phyloP scores from a whole-genome alignment of 2,329 filamentous ascomycete genomes.

The Keithomyces neogunnii region DNA sequence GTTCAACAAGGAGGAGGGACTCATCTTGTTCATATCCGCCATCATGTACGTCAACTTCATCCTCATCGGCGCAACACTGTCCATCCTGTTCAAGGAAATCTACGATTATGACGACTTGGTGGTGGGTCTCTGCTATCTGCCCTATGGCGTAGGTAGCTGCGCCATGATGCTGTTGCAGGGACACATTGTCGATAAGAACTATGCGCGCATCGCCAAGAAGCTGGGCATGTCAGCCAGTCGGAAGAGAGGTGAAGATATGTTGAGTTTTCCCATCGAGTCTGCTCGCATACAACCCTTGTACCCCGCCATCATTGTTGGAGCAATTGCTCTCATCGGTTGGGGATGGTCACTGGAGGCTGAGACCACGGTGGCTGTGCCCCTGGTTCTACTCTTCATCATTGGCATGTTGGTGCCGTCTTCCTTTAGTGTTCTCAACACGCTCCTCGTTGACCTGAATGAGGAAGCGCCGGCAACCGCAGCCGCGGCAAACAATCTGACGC shows the following conservation, averaged over 20 bases:
- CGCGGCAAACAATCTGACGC: slow-evolving; percentile 54
- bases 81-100: slow-evolving; percentile 41
- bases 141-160: slow-evolving; percentile 43
- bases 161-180: slow-evolving; percentile 46
- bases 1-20: slow-evolving; percentile 48
- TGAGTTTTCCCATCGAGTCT: slow-evolving; percentile 45
- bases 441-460: slow-evolving; percentile 57
- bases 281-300: slow-evolving; percentile 46
- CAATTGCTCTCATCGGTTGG: slow-evolving; percentile 44
- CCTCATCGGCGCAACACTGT: slow-evolving; percentile 42
- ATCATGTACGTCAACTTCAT: slow-evolving; percentile 50
- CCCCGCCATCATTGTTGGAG: slow-evolving; percentile 45
- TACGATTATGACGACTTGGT: slow-evolving; percentile 43
- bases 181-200: slow-evolving; percentile 57
- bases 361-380: slow-evolving; percentile 42
- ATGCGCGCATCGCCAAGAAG: slow-evolving; percentile 54
- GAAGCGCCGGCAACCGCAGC: slow-evolving; percentile 52
- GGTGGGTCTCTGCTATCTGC: slow-evolving; percentile 46
- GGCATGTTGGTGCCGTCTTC: slow-evolving; percentile 51
- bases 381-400: slow-evolving; percentile 48
- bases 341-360: slow-evolving; percentile 48
- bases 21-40: slow-evolving; percentile 44
- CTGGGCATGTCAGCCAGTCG: slow-evolving; percentile 53
- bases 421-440: slow-evolving; percentile 54
- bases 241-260: slow-evolving; percentile 45